Evolutionary conservation across 495 filamentous ascomycete species (phyloP).

Genomic region (Tirmania nivea): DNA sequence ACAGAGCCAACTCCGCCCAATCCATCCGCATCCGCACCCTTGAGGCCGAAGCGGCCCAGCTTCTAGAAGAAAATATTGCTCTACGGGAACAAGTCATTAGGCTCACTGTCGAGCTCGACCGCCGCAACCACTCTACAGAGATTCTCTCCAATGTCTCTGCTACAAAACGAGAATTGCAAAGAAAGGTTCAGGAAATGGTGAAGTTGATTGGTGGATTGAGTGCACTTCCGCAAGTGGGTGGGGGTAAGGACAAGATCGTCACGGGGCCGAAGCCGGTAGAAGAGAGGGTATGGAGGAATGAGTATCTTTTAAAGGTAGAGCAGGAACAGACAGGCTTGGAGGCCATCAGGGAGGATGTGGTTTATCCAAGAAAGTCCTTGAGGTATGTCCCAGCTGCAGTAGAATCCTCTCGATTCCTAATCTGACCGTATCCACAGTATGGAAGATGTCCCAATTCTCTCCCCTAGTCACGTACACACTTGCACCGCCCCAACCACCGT

Average conservation of each 20-base stretch:
- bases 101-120: conserved; percentile 44
- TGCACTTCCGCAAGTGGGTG: conserved; percentile 20
- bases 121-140: conserved; percentile 23
- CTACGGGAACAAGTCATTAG: conserved; percentile 59
- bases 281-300: background rate
- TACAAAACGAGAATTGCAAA: conserved; percentile 47
- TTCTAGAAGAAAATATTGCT: conserved; percentile 71
- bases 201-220: conserved; percentile 42
- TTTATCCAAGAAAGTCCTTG: background rate
- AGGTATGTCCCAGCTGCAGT: background rate
- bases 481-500: too few relatives aligned
- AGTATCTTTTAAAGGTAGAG: background rate
- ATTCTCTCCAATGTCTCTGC: conserved; percentile 35
- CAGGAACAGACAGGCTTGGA: background rate
- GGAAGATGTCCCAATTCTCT: background rate
- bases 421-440: background rate
- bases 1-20: conserved; percentile 66
- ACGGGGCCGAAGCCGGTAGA: background rate
- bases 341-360: background rate
- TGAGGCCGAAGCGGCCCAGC: conserved; percentile 60
- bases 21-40: conserved; percentile 71
- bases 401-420: too few relatives aligned
- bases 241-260: background rate
- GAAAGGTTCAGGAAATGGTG: conserved; percentile 43
- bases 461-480: background rate